These are phyloP conservation scores for Byssoonygena ceratinophila DNA, from an alignment of 2,329 filamentous ascomycete genomes.

Conservation along the genomic window DNA sequence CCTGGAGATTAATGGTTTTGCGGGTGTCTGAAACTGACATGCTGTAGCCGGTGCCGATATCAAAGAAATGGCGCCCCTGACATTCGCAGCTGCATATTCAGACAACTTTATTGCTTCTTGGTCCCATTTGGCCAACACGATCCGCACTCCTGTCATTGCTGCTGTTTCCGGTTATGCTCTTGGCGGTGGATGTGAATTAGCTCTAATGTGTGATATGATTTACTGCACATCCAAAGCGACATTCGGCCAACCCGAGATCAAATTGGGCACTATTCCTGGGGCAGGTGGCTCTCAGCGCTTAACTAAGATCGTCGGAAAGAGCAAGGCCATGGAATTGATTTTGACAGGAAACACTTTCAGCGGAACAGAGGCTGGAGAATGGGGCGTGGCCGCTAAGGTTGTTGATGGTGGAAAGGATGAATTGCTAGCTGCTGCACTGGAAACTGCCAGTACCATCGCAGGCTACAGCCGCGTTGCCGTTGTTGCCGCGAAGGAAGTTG, in stretches of 20 bases:
- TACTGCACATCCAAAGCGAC: conserved; percentile 80
- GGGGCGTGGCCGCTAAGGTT: conserved; percentile 77
- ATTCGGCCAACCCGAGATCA: conserved; percentile 96
- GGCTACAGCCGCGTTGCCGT: conserved; percentile 77
- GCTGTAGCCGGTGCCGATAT: conserved; percentile 76
- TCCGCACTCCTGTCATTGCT: conserved; percentile 90
- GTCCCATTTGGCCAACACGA: conserved; percentile 69
- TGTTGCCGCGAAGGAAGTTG: conserved; percentile 89
- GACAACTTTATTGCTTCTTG: conserved; percentile 90
- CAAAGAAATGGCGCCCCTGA: conserved; percentile 94
- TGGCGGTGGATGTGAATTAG: conserved; percentile 89
- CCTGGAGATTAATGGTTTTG: not conserved
- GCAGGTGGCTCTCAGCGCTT: conserved; percentile 85
- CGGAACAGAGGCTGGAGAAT: conserved; percentile 73
- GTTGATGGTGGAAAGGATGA: conserved; percentile 67
- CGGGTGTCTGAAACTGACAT: not conserved
- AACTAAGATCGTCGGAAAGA: conserved; percentile 72
- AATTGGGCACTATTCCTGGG: conserved; percentile 82
- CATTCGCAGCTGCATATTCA: conserved; percentile 77
- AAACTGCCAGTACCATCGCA: conserved; percentile 82
- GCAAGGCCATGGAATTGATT: conserved; percentile 82
- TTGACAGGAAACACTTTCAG: conserved; percentile 75
- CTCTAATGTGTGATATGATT: conserved; percentile 93
- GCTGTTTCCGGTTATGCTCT: conserved; percentile 92
- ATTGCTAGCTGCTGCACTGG: conserved; percentile 67